phyloP scores from a whole-genome alignment of 805 yeast species.

The Wickerhamomyces kurtzmanii region DNA sequence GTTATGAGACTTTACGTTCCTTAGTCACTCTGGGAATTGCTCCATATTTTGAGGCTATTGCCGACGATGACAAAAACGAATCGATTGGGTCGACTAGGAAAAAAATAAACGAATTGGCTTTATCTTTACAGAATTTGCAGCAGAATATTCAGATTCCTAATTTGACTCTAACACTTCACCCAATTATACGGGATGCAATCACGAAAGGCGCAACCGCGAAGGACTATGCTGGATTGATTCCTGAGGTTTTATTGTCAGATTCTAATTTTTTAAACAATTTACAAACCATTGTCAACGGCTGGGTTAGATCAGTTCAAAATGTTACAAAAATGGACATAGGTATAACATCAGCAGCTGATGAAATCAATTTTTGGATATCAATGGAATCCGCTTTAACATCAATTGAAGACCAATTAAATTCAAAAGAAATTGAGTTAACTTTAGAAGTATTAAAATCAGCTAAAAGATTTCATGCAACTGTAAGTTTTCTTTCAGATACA shows the following conservation, averaged over 20 bases:
- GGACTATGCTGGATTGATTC: constrained; percentile 18
- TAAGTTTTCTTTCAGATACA: constrained; percentile 63
- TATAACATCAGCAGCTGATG: constrained; percentile 46
- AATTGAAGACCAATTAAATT: constrained; percentile 46
- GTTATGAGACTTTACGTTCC: constrained; percentile 45
- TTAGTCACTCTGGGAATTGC: constrained; percentile 55
- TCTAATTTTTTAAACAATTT: constrained; percentile 51
- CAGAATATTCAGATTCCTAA: constrained; percentile 64
- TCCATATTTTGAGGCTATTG: constrained; percentile 55
- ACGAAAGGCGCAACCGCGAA: constrained; percentile 19
- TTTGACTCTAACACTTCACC: constrained; percentile 40
- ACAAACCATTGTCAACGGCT: constrained; percentile 60
- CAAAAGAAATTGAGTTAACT: constrained; percentile 44
- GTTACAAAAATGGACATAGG: constrained; percentile 45
- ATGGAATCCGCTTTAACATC: constrained; percentile 51
- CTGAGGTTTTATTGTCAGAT: constrained; percentile 33
- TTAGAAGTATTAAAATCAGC: constrained; percentile 54
- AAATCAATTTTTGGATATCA: constrained; percentile 69
- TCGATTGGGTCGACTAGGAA: constrained; percentile 40
- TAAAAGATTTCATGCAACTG: constrained; percentile 72
- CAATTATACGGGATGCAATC: constrained; percentile 31
- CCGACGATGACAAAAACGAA: constrained; percentile 18
- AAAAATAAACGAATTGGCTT: constrained; percentile 58
- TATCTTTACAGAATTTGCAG: constrained; percentile 58
- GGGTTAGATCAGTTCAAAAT: constrained; percentile 59